A percentile compares a stretch with the other conserved stretches of the same genome.
Evolutionary conservation across 805 yeast genomes (phyloP).

Genomic region (Clavispora fructus): DNA sequence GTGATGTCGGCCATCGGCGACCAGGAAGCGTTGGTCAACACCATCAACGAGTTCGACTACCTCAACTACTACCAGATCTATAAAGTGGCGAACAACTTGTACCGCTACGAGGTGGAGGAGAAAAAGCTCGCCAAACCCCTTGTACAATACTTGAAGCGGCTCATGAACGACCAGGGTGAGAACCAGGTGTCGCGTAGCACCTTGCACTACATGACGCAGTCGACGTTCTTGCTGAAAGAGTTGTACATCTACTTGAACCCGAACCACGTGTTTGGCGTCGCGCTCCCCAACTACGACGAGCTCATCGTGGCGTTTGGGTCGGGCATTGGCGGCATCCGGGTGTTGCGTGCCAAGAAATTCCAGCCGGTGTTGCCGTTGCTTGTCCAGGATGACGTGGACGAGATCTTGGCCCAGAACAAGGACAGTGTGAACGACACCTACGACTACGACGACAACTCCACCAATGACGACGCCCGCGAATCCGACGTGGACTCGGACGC

Average conservation of each 20-base stretch:
- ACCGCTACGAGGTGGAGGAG: conserved; percentile 83
- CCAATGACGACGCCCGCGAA: conserved; percentile 13
- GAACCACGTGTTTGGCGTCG: conserved; percentile 48
- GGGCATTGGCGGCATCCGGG: conserved; percentile 59
- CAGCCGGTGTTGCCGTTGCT: conserved; percentile 72
- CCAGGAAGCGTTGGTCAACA: conserved; percentile 55
- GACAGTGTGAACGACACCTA: conserved; percentile 28
- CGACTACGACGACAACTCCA: conserved; percentile 12
- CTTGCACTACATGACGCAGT: conserved; percentile 37
- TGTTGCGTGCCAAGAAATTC: conserved; percentile 47
- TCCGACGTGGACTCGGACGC: conserved; percentile 10
- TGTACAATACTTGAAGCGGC: conserved; percentile 24
- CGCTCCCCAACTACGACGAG: conserved; percentile 71
- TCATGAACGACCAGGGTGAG: conserved; percentile 34
- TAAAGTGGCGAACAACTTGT: conserved; percentile 60
- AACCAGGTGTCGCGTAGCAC: conserved; percentile 22
- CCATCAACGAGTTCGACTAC: conserved; percentile 47
- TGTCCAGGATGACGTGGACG: conserved; percentile 68
- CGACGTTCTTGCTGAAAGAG: conserved; percentile 36
- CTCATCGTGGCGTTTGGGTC: conserved; percentile 72
- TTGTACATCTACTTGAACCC: conserved; percentile 47
- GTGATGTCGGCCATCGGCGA: conserved; percentile 68
- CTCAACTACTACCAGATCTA: conserved; percentile 68
- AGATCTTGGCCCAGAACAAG: conserved; percentile 35
- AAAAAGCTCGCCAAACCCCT: conserved; percentile 47